These are phyloP conservation scores for Epichloe coenophiala DNA, from an alignment of 2,329 filamentous ascomycete genomes.

Conservation along the genomic window DNA sequence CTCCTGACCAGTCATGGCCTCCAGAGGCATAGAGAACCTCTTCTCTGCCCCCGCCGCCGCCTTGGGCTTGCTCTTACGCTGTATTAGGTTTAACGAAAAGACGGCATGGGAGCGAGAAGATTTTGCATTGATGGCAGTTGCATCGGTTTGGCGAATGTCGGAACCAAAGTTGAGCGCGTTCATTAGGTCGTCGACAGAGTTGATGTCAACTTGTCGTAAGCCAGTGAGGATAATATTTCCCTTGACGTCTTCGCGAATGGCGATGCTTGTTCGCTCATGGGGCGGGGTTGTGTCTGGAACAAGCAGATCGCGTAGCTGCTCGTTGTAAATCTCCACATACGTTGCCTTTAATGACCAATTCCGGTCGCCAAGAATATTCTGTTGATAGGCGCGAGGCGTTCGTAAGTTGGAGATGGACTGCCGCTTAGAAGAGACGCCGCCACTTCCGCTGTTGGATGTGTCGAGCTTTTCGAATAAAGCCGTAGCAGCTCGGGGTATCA, in stretches of 20 bases:
- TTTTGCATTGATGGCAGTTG: conserved; percentile 93
- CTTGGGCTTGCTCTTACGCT: conserved; percentile 54
- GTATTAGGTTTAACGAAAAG: conserved; percentile 86
- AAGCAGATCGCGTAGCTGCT: conserved; percentile 82
- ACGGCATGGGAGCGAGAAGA: conserved; percentile 96
- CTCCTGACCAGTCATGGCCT: conserved; percentile 55
- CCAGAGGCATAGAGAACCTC: conserved; percentile 73
- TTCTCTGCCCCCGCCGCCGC: conserved; percentile 54
- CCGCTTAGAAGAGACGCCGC: conserved; percentile 37
- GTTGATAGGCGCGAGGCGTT: conserved; percentile 58
- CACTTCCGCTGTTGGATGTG: conserved; percentile 36
- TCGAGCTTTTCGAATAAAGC: conserved; percentile 82
- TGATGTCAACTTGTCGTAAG: conserved; percentile 74
- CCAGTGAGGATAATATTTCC: conserved; percentile 91
- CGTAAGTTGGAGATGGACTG: conserved; percentile 48
- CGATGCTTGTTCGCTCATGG: conserved; percentile 64
- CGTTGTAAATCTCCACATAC: conserved; percentile 97
- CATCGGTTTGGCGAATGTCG: conserved; percentile 87
- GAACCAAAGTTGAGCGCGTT: conserved; percentile 86
- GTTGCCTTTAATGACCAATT: conserved; percentile 88
- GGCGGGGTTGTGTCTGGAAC: conserved; percentile 58
- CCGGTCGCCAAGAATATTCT: conserved; percentile 46
- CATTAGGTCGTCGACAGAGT: conserved; percentile 83
- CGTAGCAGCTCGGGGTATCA: conserved; percentile 83
- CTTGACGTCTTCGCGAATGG: conserved; percentile 86